phyloP scores from a whole-genome alignment of 2,329 filamentous ascomycete genomes.

The Lojkania enalia region DNA sequence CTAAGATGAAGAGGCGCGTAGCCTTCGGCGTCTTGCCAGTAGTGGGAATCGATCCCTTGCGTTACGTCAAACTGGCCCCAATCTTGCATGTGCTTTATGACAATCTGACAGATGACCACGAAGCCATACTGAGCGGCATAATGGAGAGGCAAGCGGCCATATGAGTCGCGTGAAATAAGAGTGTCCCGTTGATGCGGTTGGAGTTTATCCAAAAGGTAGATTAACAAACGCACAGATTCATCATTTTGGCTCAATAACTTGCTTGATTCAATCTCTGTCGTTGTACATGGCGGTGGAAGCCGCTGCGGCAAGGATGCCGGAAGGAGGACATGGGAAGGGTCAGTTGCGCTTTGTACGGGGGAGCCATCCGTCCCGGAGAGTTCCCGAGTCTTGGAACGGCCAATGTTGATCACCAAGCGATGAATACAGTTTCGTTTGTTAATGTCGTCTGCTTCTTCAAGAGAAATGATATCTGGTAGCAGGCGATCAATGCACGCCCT shows the following conservation, averaged over 20 bases:
- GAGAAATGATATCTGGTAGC: constrained; percentile 66
- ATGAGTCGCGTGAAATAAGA: constrained; percentile 71
- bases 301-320: constrained; percentile 71
- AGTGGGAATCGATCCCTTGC: constrained; percentile 80
- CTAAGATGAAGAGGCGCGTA: constrained; percentile 89
- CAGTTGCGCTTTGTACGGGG: constrained; percentile 52
- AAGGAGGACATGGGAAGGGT: constrained; percentile 74
- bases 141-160: constrained; percentile 84
- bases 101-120: constrained; percentile 81
- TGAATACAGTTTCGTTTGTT: constrained; percentile 94
- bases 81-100: constrained; percentile 85
- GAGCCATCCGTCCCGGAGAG: constrained; percentile 54
- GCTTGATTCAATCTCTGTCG: constrained; percentile 65
- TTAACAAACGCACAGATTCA: constrained; percentile 70
- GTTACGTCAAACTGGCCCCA: constrained; percentile 87
- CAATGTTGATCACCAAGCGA: constrained; percentile 87
- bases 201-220: constrained; percentile 68
- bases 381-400: constrained; percentile 67
- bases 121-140: constrained; percentile 96
- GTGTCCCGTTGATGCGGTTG: constrained; percentile 67
- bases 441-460: constrained; percentile 89
- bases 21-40: constrained; percentile 93
- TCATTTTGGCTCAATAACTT: constrained; percentile 70
- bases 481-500: constrained; percentile 72
- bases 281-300: constrained; percentile 61